Base-by-base conservation (phyloP, 805 yeast species). In the Isabelozyma pseudorhagii region DNA sequence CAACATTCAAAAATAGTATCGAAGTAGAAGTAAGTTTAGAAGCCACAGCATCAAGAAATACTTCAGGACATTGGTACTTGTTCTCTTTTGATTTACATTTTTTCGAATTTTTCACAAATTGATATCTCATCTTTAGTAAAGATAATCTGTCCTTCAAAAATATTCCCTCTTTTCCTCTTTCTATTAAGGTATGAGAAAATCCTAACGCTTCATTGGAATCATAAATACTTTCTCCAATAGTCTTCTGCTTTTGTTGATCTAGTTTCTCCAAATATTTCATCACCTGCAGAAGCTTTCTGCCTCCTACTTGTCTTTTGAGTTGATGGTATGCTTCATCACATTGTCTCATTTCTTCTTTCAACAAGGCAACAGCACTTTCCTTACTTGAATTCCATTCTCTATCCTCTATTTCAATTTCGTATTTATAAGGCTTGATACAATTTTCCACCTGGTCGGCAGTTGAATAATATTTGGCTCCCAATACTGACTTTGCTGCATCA, bases 381-480 rank as follows among this genome's bases (percentile, higher is more conserved):
- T 89, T 82, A 38, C 97, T 85, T 7, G 79, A 63, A 29, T 74
- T 70, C 99, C 99, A 94, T 66, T 94, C 99, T 39, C 97, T 78
- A 58, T 92, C 96, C 63, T 94, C 98, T 45, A 94, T 82, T 62
- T 94, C 99, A 51, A 94, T 92, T 62, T 94, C 99, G 66, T 93
- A 94, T 71, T 94, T 94, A 73, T 87, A 94, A 2, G 99, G 99
- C 66, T 94, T 94, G 61, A 94, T 93, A 71, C 98, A 92, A 67
- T 96, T 94, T 62, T 94, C 99, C 6, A 94, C 98, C 66, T 94
- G 99, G 66, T 96, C 99, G 0, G 99, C 96, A 0, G 99, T 93
- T 1, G 96, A 85, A 55, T 84, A 89, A 64, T 80, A 94, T 55
- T 93, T 83, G 27, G 87, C 72, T 54, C 84, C 84, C 53, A 94